Conservation (phyloP, 768 basidiomycete genomes). For the Porphyrellus cyaneotinctus region DNA sequence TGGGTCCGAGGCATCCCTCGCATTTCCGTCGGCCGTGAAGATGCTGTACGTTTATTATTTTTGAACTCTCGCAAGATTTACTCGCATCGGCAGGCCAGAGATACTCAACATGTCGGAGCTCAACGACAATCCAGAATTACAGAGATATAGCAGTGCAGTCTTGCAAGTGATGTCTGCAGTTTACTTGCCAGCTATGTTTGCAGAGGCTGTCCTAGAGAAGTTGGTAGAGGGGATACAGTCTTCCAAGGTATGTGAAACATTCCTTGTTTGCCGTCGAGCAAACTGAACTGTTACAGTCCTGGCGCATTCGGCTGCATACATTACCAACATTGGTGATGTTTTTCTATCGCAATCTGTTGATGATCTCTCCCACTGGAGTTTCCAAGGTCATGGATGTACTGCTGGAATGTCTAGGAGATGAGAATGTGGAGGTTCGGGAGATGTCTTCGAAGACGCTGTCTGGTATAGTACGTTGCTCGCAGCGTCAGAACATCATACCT, state of each 20-base stretch:
- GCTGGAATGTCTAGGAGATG: slow-evolving; percentile 79
- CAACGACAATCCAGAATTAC: slow-evolving; percentile 79
- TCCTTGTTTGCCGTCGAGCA: slow-evolving; percentile 1
- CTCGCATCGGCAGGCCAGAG: slow-evolving; percentile 57
- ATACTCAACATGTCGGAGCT: slow-evolving; percentile 88
- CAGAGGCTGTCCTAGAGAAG: slow-evolving; percentile 54
- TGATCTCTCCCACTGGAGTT: slow-evolving; percentile 64
- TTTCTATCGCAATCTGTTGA: slow-evolving; percentile 85
- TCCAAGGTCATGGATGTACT: slow-evolving; percentile 77
- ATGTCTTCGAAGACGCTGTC: slow-evolving; percentile 86
- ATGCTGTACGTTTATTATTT: slow-evolving; percentile 57
- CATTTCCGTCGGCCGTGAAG: slow-evolving; percentile 73
- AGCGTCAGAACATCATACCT: slow-evolving; percentile 78
- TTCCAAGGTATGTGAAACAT: slow-evolving; percentile 53
- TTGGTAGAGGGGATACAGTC: slow-evolving; percentile 72
- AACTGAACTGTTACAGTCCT: slow-evolving; percentile 52
- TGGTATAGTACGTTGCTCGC: slow-evolving; percentile 86
- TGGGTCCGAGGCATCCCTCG: slow-evolving; percentile 65
- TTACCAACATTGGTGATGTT: slow-evolving; percentile 86
- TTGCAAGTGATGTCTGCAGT: slow-evolving; percentile 80
- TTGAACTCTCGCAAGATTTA: not conserved
- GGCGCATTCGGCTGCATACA: slow-evolving; percentile 85
- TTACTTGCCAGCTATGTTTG: slow-evolving; percentile 64
- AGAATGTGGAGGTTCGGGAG: slow-evolving; percentile 90
- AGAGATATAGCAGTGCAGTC: slow-evolving; percentile 74